Conservation (phyloP, 2,329 filamentous ascomycete genomes). For the Botrytis aclada region DNA sequence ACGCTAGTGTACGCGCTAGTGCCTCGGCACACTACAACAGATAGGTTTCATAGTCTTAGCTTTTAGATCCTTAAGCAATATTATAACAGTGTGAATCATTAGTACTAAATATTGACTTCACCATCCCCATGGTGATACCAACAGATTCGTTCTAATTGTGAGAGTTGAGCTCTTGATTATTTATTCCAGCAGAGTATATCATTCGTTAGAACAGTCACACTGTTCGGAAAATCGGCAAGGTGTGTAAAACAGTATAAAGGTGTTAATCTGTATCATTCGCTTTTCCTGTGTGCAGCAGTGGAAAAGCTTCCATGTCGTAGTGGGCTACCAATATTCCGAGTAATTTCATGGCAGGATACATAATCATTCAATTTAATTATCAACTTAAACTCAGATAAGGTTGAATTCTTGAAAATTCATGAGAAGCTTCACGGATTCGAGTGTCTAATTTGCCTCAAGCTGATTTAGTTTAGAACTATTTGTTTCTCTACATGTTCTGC, state of each 20-base stretch:
- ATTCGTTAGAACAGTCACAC: no score
- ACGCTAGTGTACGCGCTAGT: no score
- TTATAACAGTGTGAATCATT: no score
- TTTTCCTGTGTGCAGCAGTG: not conserved
- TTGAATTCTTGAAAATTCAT: rapidly evolving
- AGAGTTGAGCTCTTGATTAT: no score
- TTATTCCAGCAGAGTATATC: no score
- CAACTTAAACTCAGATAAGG: not conserved
- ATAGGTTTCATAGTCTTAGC: no score
- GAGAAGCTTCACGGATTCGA: not conserved
- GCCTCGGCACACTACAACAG: no score
- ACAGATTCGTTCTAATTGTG: no score
- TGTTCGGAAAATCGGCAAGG: not conserved
- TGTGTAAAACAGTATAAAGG: not conserved
- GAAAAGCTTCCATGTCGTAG: not conserved
- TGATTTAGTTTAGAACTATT: not conserved
- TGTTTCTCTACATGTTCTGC: not conserved
- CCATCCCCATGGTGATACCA: no score
- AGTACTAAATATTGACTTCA: no score
- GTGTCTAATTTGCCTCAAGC: not conserved
- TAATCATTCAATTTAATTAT: not conserved
- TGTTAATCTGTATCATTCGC: not conserved
- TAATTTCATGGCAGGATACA: not conserved
- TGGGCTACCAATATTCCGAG: not conserved
- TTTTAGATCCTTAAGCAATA: no score